These are phyloP conservation scores for Catharanthus roseus DNA, from an alignment of 257 asterid species.

Conservation along the genomic window DNA sequence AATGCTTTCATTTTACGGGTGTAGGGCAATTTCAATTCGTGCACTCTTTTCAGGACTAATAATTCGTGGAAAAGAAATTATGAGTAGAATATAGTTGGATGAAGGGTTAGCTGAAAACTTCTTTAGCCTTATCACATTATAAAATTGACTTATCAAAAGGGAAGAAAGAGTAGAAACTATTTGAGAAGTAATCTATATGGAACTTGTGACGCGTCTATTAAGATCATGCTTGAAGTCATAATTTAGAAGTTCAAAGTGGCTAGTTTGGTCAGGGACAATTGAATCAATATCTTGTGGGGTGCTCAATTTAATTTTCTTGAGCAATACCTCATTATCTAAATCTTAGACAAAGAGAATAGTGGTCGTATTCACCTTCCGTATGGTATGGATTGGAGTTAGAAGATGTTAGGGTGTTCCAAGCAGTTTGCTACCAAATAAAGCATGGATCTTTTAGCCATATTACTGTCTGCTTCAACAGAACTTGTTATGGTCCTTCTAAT, in stretches of 20 bases:
- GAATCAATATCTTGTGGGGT: neutral
- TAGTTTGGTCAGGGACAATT: neutral
- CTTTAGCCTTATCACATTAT: neutral
- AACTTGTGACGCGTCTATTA: too few relatives aligned
- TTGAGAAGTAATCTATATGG: too few relatives aligned
- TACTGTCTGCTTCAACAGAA: neutral
- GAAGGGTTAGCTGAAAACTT: neutral
- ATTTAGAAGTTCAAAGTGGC: neutral
- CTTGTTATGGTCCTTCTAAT: neutral
- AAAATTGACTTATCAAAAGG: neutral
- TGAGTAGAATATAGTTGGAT: neutral
- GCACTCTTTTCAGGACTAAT: neutral
- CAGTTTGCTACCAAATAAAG: neutral
- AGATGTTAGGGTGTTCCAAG: neutral
- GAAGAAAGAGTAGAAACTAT: neutral
- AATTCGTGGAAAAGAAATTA: neutral
- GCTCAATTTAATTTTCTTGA: neutral
- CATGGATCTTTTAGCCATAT: neutral
- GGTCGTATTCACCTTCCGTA: neutral
- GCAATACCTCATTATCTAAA: neutral
- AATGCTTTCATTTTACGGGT: neutral
- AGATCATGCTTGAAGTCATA: neutral
- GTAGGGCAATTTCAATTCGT: neutral
- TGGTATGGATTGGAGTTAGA: too few relatives aligned
- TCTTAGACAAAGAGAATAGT: too few relatives aligned